Evolutionary conservation across 2,329 filamentous ascomycete genomes (phyloP), one percentile per base, ranked within the genome.

Genomic region (Exophiala aquamarina): DNA sequence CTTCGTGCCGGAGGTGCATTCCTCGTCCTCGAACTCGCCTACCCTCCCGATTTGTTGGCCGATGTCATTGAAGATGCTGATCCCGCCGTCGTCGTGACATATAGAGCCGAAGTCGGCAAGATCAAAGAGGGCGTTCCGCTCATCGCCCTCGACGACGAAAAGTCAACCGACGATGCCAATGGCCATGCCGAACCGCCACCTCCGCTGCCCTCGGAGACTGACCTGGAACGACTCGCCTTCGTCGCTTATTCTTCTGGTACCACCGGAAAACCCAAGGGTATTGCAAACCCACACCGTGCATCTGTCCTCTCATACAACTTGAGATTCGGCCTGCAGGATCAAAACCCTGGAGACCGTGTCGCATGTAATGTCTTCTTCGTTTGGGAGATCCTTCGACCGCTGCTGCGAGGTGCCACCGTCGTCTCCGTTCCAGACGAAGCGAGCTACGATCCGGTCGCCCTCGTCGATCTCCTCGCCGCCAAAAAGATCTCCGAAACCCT

Each of bases 291-390:
- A 2, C 87, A 91, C 64, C 75, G 80, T 59, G 87, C 87, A 13
- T 75, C 87, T 1, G 83, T 91, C 1, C 76, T 79, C 20, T 91
- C 87, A 5, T 91, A 91, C 62, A 74, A 88, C 57, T 66, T 89
- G 54, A 74, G 87, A 64, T 91, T 91, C 60, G 73, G 70, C 8
- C 66, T 91, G 39, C 85, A 82, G 55, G 83, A 91, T 63, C 71
- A 89, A 2, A 68, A 76, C 14, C 83, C 83, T 0, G 86, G 86
- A 13, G 87, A 90, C 57, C 79, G 87, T 5, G 86, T 91, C 9
- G 87, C 87, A n/a, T 91, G 87, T 70, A 92, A 91, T 71, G 87
- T 91, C 49, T 92, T 91, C 66, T 92, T 92, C 63, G 77, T 91
- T 37, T 92, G 87, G 87, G 87, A 92, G 64, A 90, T 91, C 47